Conservation (phyloP, 805 yeast species). For the Barnettozyma siamensis region DNA sequence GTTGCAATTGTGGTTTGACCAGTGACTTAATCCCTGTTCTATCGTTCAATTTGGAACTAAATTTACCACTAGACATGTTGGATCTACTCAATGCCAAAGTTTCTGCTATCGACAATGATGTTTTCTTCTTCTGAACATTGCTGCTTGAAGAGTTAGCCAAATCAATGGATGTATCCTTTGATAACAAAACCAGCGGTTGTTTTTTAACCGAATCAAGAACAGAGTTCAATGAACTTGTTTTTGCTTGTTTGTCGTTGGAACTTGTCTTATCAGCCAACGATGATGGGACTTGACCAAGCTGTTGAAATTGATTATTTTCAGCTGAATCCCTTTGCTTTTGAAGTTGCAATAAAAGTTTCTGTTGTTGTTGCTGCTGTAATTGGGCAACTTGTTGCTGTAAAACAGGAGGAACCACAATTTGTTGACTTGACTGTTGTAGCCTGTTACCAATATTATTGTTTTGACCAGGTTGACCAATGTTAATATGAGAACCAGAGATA, state of each 20-base stretch:
- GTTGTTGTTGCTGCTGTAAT: slow-evolving; percentile 22
- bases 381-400: slow-evolving; percentile 19
- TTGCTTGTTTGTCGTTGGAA: slow-evolving; percentile 10
- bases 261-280: too few species aligned
- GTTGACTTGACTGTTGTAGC: slow-evolving; percentile 1
- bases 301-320: neutral
- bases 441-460: neutral
- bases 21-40: neutral
- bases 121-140: slow-evolving; percentile 19
- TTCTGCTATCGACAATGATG: slow-evolving; percentile 50
- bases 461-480: neutral
- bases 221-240: slow-evolving; percentile 19
- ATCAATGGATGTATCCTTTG: slow-evolving; percentile 24
- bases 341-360: slow-evolving; percentile 13
- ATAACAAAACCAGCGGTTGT: slow-evolving; percentile 18
- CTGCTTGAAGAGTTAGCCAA: slow-evolving; percentile 17
- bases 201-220: slow-evolving; percentile 20
- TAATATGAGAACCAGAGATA: slow-evolving; percentile 2
- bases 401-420: slow-evolving; percentile 13
- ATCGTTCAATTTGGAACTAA: slow-evolving; percentile 22
- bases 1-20: neutral
- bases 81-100: slow-evolving; percentile 51
- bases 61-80: slow-evolving; percentile 33
- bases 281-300: neutral
- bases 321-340: slow-evolving; percentile 6